These are phyloP conservation scores for Cupressus sempervirens DNA, from an alignment of 75 land plant genomes.

Conservation along the genomic window DNA sequence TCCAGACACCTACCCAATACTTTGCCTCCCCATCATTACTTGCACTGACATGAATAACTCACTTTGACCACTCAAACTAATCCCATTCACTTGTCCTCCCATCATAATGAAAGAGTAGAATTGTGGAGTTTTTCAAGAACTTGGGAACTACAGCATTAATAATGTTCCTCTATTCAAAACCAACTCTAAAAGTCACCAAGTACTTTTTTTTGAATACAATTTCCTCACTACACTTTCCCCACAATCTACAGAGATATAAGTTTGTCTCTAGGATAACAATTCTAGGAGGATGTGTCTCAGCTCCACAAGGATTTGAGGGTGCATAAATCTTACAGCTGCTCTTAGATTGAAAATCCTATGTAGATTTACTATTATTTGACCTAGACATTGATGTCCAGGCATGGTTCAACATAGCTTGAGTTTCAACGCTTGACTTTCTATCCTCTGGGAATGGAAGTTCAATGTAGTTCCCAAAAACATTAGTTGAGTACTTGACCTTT, in stretches of 20 bases:
- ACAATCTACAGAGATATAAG: constrained; percentile 63
- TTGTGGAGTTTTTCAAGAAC: constrained; percentile 84
- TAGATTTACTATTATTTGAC: too few species aligned
- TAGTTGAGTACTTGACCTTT: too few species aligned
- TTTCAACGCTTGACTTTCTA: too few species aligned
- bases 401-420: too few species aligned
- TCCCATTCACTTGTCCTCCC: constrained; percentile 90
- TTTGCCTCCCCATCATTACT: too few species aligned
- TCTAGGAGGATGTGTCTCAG: constrained; percentile 66
- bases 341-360: too few species aligned
- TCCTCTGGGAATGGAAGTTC: too few species aligned
- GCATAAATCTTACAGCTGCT: constrained; percentile 77
- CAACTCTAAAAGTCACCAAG: constrained; percentile 85
- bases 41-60: constrained; percentile 80
- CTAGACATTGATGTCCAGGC: too few species aligned
- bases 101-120: constrained; percentile 93
- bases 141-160: constrained; percentile 65
- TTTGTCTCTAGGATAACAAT: constrained; percentile 71
- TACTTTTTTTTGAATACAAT: constrained; percentile 54
- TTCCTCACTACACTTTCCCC: constrained; percentile 88
- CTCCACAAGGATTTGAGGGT: constrained; percentile 65
- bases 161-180: constrained; percentile 48
- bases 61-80: constrained; percentile 87
- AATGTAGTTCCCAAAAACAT: too few species aligned
- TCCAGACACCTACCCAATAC: too few species aligned